Percentiles rank a stretch among this genome's conserved stretches.
Conservation (phyloP, 2,329 filamentous ascomycete genomes). For the Cryphonectria naterciae region DNA sequence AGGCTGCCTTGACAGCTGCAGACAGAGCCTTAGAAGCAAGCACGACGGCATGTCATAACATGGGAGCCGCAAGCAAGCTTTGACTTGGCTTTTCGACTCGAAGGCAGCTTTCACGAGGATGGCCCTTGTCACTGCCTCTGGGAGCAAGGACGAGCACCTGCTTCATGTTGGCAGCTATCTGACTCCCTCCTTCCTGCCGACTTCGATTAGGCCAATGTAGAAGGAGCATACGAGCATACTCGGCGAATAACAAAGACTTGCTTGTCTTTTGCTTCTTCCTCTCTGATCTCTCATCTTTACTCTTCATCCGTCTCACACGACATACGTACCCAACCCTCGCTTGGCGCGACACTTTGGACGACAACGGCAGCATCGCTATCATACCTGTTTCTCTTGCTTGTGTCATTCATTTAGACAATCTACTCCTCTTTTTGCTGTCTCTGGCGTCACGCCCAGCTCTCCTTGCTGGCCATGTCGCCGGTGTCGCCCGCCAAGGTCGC, state of each 20-base stretch:
- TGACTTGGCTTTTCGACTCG: neutral
- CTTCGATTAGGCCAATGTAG: neutral
- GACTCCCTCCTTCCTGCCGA: neutral
- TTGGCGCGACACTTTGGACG: conserved; percentile 17
- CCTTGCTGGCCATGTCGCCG: conserved; percentile 21
- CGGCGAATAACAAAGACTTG: conserved; percentile 3
- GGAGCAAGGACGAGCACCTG: neutral
- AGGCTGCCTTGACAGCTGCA: neutral
- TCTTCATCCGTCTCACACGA: conserved; percentile 1
- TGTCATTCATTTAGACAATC: conserved; percentile 7
- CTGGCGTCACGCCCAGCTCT: neutral
- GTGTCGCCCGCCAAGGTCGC: conserved; percentile 7
- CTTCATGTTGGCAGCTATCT: neutral
- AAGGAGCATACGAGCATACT: conserved; percentile 11
- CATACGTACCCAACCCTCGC: conserved; percentile 14
- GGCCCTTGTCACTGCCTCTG: neutral
- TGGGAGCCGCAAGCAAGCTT: neutral
- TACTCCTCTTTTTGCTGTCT: neutral
- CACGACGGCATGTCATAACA: neutral
- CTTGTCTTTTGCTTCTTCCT: neutral
- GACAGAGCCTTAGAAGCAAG: neutral
- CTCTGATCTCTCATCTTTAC: neutral
- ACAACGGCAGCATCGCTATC: conserved; percentile 14
- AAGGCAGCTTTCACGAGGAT: neutral
- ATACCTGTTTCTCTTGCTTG: conserved; percentile 14